A percentile compares a stretch with the other conserved stretches of the same genome.
Evolutionary conservation across 192 early-diverging fungal genomes (phyloP).

Genomic region (Haplosporangium gracile): DNA sequence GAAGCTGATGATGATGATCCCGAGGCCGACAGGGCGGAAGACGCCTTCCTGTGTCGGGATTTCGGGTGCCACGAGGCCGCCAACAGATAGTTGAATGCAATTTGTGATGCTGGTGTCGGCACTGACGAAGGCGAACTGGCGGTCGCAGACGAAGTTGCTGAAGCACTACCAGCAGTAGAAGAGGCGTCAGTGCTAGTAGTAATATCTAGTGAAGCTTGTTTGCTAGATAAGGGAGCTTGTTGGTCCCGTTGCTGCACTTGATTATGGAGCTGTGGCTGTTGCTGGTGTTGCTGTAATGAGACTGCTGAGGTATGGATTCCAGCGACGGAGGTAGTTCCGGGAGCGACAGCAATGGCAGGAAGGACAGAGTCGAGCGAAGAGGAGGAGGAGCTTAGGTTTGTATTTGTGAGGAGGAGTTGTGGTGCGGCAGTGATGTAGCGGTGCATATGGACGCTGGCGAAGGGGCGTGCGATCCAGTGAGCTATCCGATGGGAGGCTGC

Average conservation of each 20-base stretch:
- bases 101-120: conserved; percentile 10
- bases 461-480: conserved; percentile 44
- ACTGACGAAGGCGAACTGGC: background rate
- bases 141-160: background rate
- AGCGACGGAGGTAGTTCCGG: background rate
- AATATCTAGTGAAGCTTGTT: background rate
- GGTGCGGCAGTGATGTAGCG: conserved; percentile 39
- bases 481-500: conserved; percentile 45
- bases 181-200: background rate
- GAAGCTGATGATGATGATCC: background rate
- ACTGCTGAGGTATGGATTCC: conserved; percentile 28
- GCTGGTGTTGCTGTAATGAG: conserved; percentile 38
- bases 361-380: background rate
- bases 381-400: background rate
- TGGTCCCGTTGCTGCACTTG: conserved; percentile 1
- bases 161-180: background rate
- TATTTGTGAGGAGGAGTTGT: conserved; percentile 27
- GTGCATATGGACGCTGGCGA: conserved; percentile 39
- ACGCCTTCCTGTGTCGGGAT: conserved; percentile 21
- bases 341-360: background rate
- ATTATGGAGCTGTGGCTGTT: background rate
- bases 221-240: background rate
- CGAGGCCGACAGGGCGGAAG: conserved; percentile 6
- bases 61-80: conserved; percentile 55
- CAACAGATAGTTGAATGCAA: conserved; percentile 50